Evolutionary conservation across 805 yeast genomes (phyloP).

Genomic region (Metschnikowia bowlesiae): DNA sequence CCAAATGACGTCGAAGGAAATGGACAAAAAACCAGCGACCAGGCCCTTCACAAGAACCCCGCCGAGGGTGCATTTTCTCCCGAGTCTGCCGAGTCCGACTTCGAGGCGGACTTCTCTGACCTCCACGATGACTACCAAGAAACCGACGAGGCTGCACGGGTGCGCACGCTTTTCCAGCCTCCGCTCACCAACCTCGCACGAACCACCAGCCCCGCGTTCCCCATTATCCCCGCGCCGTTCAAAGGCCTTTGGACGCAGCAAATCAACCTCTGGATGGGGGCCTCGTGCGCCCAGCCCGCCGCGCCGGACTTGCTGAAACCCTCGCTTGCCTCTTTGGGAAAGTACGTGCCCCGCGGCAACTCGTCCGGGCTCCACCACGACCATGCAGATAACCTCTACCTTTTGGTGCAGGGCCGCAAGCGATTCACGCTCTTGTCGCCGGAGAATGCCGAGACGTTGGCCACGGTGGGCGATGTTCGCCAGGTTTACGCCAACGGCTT

Average conservation of each 20-base stretch:
- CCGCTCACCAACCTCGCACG: conserved; percentile 49
- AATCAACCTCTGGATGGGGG: conserved; percentile 71
- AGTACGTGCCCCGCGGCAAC: conserved; percentile 52
- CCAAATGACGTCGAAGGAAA: neutral
- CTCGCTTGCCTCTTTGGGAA: conserved; percentile 41
- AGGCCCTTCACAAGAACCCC: no score
- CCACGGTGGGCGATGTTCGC: conserved; percentile 61
- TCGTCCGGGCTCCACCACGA: conserved; percentile 79
- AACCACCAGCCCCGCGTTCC: conserved; percentile 20
- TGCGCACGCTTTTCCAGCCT: conserved; percentile 52
- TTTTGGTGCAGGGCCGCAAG: conserved; percentile 56
- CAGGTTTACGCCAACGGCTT: conserved; percentile 57
- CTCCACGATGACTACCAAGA: conserved; percentile 22
- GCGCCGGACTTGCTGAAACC: conserved; percentile 14
- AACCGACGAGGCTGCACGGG: conserved; percentile 34
- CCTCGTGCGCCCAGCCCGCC: conserved; percentile 17
- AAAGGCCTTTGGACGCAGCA: conserved; percentile 56
- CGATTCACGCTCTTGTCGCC: conserved; percentile 68
- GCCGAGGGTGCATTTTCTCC: neutral
- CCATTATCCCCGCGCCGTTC: conserved; percentile 42
- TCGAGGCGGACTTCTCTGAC: conserved; percentile 5
- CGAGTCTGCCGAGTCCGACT: conserved; percentile 3
- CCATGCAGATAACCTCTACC: conserved; percentile 72
- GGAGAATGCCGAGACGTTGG: conserved; percentile 50
- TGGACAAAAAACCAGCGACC: neutral